Evolutionary conservation across 2,329 filamentous ascomycete species (phyloP).

Genomic region (Botryosphaeria dothidea): DNA sequence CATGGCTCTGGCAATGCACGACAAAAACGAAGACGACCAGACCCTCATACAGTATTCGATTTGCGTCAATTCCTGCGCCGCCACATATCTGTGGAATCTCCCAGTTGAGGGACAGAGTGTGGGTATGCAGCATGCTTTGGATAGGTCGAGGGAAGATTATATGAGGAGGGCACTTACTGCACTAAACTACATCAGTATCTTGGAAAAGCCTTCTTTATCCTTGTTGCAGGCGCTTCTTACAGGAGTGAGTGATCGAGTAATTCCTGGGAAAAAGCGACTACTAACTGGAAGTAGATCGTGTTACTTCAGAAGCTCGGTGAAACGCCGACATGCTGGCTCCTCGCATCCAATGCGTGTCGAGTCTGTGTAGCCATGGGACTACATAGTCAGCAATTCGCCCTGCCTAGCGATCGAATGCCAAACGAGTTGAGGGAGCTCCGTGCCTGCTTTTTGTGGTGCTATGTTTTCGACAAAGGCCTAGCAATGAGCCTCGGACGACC

Average conservation of each 20-base stretch:
- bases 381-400: constrained; percentile 22
- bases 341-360: constrained; percentile 34
- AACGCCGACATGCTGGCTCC: constrained; percentile 33
- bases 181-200: constrained; percentile 31
- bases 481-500: constrained; percentile 34
- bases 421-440: constrained; percentile 28
- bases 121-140: constrained; percentile 30
- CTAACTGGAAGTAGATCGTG: constrained; percentile 25
- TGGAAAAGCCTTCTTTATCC: constrained; percentile 30
- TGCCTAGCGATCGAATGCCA: constrained; percentile 24
- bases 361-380: constrained; percentile 34
- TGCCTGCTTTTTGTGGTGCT: constrained; percentile 32
- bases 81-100: constrained; percentile 22
- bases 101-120: constrained; percentile 30
- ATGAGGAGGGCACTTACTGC: constrained; percentile 32
- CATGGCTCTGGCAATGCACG: constrained; percentile 32
- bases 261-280: background rate
- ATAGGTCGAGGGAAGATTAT: constrained; percentile 31
- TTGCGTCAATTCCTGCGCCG: constrained; percentile 33
- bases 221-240: constrained; percentile 33
- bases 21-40: constrained; percentile 30
- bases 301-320: constrained; percentile 37
- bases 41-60: constrained; percentile 34
- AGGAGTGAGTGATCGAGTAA: constrained; percentile 26
- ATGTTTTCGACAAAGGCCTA: constrained; percentile 34